phyloP scores from a whole-genome alignment of 371 early-diverging fungal species.

The Capillidium rhysosporum region DNA sequence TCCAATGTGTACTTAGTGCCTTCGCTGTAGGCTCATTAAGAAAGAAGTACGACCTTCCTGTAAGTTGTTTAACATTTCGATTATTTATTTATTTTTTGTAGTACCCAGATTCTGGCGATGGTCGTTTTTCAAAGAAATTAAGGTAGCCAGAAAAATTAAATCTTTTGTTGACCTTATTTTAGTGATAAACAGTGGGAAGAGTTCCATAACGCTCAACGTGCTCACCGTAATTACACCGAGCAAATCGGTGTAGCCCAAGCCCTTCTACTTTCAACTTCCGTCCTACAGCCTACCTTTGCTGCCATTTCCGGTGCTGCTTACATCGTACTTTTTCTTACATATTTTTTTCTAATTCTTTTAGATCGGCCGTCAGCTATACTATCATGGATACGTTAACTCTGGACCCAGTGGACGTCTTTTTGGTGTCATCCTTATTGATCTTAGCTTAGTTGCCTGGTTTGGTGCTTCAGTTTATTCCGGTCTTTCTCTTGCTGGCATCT shows the following conservation, averaged over 20 bases:
- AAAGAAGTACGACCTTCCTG: not conserved
- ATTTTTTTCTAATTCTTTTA: not conserved
- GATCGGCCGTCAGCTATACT: not conserved
- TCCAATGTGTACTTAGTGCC: not conserved
- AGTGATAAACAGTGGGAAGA: slow-evolving; percentile 5
- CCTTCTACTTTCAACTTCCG: not conserved
- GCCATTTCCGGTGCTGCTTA: not conserved
- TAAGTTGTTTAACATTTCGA: not conserved
- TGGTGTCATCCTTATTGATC: not conserved
- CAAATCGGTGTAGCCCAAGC: not conserved
- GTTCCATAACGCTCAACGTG: slow-evolving; percentile 4
- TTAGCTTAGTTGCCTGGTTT: not conserved
- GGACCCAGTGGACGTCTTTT: not conserved
- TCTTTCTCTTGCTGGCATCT: not conserved
- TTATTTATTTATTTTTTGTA: not conserved
- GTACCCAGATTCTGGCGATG: slow-evolving; percentile 3
- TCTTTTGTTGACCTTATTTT: not conserved
- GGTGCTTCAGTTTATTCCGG: not conserved
- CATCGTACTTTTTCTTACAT: not conserved
- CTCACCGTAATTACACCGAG: not conserved
- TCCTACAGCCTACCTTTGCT: not conserved
- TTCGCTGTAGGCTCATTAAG: not conserved
- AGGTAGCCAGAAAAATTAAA: not conserved
- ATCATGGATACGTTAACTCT: not conserved
- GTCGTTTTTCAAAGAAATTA: not conserved